Conservation (phyloP, 352 stramenopile species). For the Globisporangium rhizosaccharum region DNA sequence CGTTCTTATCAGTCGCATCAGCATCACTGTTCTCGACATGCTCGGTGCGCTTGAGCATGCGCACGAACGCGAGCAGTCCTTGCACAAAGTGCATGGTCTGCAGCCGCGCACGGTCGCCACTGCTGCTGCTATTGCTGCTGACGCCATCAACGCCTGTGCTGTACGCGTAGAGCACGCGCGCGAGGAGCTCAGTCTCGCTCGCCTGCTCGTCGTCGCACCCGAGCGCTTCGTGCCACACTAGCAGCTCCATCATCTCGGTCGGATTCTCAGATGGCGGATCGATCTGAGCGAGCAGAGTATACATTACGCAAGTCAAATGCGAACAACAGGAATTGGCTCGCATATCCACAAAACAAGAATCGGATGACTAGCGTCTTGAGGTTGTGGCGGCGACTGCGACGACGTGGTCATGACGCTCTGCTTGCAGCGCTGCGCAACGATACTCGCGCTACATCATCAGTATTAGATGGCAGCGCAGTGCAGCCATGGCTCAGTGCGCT, state of each 20-base stretch:
- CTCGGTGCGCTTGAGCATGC: constrained; percentile 21
- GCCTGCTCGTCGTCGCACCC: constrained; percentile 67
- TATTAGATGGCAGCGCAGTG: no score
- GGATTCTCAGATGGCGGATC: background rate
- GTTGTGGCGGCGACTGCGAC: constrained; percentile 10
- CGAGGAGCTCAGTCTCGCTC: constrained; percentile 38
- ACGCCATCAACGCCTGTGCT: background rate
- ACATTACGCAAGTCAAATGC: background rate
- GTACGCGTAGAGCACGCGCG: constrained; percentile 41
- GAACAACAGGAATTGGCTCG: background rate
- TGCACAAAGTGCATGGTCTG: constrained; percentile 46
- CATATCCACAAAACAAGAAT: background rate
- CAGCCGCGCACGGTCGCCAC: constrained; percentile 10
- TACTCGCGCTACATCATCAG: background rate
- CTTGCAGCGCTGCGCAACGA: constrained; percentile 22
- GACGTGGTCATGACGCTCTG: constrained; percentile 23
- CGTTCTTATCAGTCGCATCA: no score
- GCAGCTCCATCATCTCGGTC: constrained; percentile 30
- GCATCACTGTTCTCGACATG: background rate
- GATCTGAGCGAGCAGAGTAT: background rate
- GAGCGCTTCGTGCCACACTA: constrained; percentile 58
- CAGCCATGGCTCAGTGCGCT: constrained; percentile 34
- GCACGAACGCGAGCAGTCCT: constrained; percentile 46
- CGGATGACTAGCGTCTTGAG: background rate
- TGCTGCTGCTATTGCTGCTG: background rate